Base-by-base conservation (phyloP, 2,329 filamentous ascomycete species). In the Stromatinia cepivora region DNA sequence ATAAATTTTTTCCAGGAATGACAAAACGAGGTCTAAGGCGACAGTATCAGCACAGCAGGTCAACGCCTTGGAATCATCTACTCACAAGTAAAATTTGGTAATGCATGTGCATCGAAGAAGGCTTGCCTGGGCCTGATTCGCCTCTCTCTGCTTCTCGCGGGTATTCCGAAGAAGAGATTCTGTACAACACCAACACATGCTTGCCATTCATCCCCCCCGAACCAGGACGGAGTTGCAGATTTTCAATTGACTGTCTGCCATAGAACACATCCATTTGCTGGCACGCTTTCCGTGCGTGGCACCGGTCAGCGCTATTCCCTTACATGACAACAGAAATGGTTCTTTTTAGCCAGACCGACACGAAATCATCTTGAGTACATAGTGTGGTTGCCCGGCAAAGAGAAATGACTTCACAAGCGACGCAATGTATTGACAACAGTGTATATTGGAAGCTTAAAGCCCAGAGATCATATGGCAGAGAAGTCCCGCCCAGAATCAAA, bases 151-250 rank as follows among this genome's bases (percentile, higher is more conserved):
- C 46, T 52, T 39, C 61, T 63, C n/a, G 31, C 31, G 46, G 61
- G 61, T n/a, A 42, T 52, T 52, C 34, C 22, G 46, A 25, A 64
- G 61, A 34, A 64, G 34, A 2, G 25, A 42, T 28, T 8, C 46
- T 64, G 34, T 52, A 52, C n/a, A 63, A 28, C 31, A 42, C 34
- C 61, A 52, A 39, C 46, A 64, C 61, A 64, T 63, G 61, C 46
- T 52, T 63, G 31, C 13, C 22, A 39, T 52, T 52, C 31, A 63
- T 36, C 9, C 31, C 45, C 20, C 34, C 36, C 28, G 34, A 20
- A 39, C 31, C 46, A 64, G 31, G 34, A 39, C 46, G n/a, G 34
- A 25, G 34, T 36, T 52, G 61, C 61, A 64, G 46, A 39, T 6
- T 64, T 52, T 25, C 61, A 64, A 39, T 15, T 25, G 8, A 63